Percentiles rank a stretch among this genome's conserved stretches.
Conservation (phyloP, 2,329 filamentous ascomycete genomes). For the Canariomyces notabilis region DNA sequence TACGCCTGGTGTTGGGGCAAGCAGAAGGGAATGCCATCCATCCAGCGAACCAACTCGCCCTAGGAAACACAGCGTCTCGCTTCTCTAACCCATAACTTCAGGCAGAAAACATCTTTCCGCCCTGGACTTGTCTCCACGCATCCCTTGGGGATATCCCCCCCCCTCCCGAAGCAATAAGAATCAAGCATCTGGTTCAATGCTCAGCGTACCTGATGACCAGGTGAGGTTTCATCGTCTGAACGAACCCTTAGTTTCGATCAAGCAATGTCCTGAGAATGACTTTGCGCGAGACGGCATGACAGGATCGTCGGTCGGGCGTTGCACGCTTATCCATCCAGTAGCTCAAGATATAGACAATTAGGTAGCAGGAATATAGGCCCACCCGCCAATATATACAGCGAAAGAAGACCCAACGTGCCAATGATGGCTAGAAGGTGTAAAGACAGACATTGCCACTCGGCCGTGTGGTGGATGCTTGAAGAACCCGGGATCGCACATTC, state of each 20-base stretch:
- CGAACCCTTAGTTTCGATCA: background rate
- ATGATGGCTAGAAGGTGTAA: background rate
- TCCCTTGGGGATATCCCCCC: too few species aligned
- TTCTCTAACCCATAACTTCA: background rate
- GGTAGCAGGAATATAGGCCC: background rate
- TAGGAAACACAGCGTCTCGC: too few species aligned
- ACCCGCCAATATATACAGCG: constrained; percentile 3
- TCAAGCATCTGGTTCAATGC: background rate
- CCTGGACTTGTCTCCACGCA: background rate
- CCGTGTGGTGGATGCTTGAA: background rate
- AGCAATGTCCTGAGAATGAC: background rate
- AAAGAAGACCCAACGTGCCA: background rate
- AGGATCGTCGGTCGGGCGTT: background rate
- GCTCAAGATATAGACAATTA: constrained; percentile 5
- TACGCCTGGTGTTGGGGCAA: background rate
- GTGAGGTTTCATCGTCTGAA: background rate
- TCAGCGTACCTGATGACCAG: background rate
- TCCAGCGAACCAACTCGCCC: background rate
- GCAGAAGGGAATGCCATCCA: too few species aligned
- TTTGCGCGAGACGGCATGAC: background rate
- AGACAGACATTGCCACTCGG: background rate
- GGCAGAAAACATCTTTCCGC: too few species aligned
- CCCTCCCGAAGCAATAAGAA: too few species aligned
- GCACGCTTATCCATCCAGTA: background rate
- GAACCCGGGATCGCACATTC: background rate